Conservation (phyloP, 192 early-diverging fungal genomes). For the Phycomyces nitens region DNA sequence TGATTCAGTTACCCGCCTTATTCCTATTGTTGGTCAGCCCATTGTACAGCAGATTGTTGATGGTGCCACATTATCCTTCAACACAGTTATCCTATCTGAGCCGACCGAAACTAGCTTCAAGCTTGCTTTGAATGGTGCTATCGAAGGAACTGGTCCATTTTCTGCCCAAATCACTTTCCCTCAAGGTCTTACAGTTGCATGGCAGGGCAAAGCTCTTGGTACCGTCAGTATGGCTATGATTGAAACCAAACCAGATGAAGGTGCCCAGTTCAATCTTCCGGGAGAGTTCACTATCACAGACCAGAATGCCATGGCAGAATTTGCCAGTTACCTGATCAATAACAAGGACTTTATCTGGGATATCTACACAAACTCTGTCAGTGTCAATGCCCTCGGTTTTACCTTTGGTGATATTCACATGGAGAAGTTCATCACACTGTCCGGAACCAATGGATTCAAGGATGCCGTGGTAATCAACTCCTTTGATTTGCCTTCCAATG, state of each 20-base stretch:
- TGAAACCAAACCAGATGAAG: conserved; percentile 39
- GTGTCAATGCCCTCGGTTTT: conserved; percentile 50
- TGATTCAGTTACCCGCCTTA: conserved; percentile 42
- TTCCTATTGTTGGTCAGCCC: conserved; percentile 52
- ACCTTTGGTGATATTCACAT: conserved; percentile 47
- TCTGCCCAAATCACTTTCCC: conserved; percentile 45
- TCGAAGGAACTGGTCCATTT: conserved; percentile 47
- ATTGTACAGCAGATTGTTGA: conserved; percentile 53
- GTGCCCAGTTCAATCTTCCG: conserved; percentile 43
- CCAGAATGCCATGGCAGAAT: conserved; percentile 40
- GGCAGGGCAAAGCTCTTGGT: conserved; percentile 41
- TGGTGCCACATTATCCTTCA: conserved; percentile 35
- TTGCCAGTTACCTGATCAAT: conserved; percentile 50
- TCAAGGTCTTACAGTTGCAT: conserved; percentile 35
- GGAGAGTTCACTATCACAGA: conserved; percentile 43
- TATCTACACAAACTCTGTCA: conserved; percentile 40
- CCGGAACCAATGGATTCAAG: conserved; percentile 48
- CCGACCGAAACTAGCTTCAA: conserved; percentile 42
- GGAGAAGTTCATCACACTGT: conserved; percentile 47
- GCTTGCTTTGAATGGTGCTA: conserved; percentile 44
- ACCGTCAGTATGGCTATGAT: conserved; percentile 43
- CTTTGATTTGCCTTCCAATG: conserved; percentile 55
- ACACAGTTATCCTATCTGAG: conserved; percentile 31
- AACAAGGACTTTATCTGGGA: conserved; percentile 47
- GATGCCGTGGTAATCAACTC: conserved; percentile 36